These are phyloP conservation scores for Torrubiellomyces zombiae DNA, from an alignment of 2,329 filamentous ascomycete species.

Conservation along the genomic window DNA sequence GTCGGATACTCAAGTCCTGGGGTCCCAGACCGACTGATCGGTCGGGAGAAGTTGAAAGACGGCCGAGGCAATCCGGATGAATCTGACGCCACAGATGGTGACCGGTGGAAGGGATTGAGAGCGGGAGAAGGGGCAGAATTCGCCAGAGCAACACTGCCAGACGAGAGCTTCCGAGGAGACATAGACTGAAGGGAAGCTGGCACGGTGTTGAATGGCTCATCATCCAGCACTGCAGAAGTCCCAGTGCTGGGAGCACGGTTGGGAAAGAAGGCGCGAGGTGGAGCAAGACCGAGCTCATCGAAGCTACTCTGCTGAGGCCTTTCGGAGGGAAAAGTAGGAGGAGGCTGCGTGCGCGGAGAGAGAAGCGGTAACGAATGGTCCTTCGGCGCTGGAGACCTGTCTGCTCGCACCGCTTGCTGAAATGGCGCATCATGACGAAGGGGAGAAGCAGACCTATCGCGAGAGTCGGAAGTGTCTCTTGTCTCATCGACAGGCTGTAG, in stretches of 20 bases:
- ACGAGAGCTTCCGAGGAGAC: slow-evolving; percentile 60
- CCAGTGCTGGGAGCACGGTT: slow-evolving; percentile 42
- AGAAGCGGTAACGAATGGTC: slow-evolving; percentile 18
- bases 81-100: slow-evolving; percentile 74
- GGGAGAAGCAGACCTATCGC: slow-evolving; percentile 41
- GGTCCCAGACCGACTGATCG: slow-evolving; percentile 58
- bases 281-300: slow-evolving; percentile 33
- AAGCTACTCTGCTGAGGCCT: slow-evolving; percentile 27
- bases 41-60: slow-evolving; percentile 86
- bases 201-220: slow-evolving; percentile 44
- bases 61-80: slow-evolving; percentile 56
- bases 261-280: slow-evolving; percentile 31
- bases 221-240: slow-evolving; percentile 52
- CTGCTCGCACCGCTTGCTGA: slow-evolving; percentile 10
- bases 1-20: slow-evolving; percentile 40
- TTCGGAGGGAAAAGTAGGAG: slow-evolving; percentile 24
- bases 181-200: slow-evolving; percentile 42
- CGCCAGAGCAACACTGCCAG: slow-evolving; percentile 39
- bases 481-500: slow-evolving; percentile 22
- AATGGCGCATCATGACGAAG: slow-evolving; percentile 24
- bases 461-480: slow-evolving; percentile 31
- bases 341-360: slow-evolving; percentile 16
- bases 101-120: slow-evolving; percentile 48
- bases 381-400: slow-evolving; percentile 15
- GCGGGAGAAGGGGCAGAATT: slow-evolving; percentile 37